Base-by-base conservation (phyloP, 176 grass and related monocot species). In the Oryza rufipogon region DNA sequence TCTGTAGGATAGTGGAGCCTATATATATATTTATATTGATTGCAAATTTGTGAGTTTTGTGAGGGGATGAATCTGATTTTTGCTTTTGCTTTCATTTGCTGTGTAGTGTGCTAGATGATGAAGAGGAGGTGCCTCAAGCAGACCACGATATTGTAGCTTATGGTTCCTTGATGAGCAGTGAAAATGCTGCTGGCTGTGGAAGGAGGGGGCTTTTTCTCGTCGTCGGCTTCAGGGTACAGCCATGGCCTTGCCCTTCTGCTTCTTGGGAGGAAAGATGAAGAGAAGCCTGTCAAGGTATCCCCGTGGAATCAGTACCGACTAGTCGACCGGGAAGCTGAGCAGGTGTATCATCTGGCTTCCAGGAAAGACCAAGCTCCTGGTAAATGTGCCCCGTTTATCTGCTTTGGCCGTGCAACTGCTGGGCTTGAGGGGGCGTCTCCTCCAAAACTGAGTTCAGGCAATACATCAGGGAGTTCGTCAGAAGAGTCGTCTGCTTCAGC, bases 141-240 rank as follows among this genome's bases (percentile, higher is more conserved):
- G 76, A 54, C 47, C 74, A 88, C 72, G 39, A 87, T 73, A 81
- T 68, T 75, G 52, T 89, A 78, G 83, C 84, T 88, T 71, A 87
- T 86, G 69, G 85, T 88, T 78, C 72, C 84, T 90, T 88, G 93
- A 87, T 88, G 87, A 98, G 83, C 83, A 90, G 80, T 83, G 81
- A 88, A 95, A 88, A 98, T 98, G 96, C 87, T 98, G 87, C 85
- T 98, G 75, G 91, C 96, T 78, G 96, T 98, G 76, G 96, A 98
- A 95, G 96, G 96, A 91, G 93, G 93, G 38, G 96, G 96, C 13
- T 98, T 98, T 76, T 98, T 98, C 87, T 94, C 93, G 74, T 95
- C 96, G 39, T 98, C 96, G 70, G 93, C 96, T n/a, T 98, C 93
- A 80, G 96, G 96, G 30, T 98, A 98, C 74, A 94, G 89, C 74